Conservation (phyloP, 352 stramenopile species). For the Phytophthora meadii region DNA sequence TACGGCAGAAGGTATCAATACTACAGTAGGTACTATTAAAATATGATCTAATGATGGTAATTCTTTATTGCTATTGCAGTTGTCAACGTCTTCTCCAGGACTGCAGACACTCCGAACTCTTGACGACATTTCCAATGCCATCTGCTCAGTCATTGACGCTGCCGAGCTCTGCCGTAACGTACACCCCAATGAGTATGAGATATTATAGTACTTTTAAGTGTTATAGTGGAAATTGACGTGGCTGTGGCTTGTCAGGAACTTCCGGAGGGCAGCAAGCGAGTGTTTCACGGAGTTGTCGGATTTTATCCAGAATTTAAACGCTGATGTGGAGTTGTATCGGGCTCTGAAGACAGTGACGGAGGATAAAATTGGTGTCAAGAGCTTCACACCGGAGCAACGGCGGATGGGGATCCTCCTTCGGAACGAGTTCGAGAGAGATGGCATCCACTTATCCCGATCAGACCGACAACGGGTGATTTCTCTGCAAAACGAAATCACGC, state of each 20-base stretch:
- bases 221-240: constrained; percentile 14
- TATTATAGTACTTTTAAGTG: neutral
- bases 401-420: constrained; percentile 90
- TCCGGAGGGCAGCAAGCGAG: constrained; percentile 80
- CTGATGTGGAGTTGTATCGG: constrained; percentile 91
- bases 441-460: constrained; percentile 90
- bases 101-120: constrained; percentile 80
- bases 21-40: neutral
- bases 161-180: constrained; percentile 95
- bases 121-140: constrained; percentile 94
- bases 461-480: constrained; percentile 84
- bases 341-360: constrained; percentile 79
- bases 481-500: constrained; percentile 90
- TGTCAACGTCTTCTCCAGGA: constrained; percentile 58
- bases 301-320: constrained; percentile 96
- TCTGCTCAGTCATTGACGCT: constrained; percentile 97
- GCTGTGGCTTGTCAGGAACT: constrained; percentile 48
- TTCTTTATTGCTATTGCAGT: constrained; percentile 30
- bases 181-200: constrained; percentile 82
- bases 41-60: neutral
- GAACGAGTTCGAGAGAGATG: constrained; percentile 96
- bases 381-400: constrained; percentile 89
- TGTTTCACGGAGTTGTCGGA: constrained; percentile 93
- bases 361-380: constrained; percentile 55
- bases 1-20: constrained; percentile 59